These are phyloP conservation scores for Microbotryum lychnidis-dioicae DNA, from an alignment of 1,284 basidiomycete genomes.

Conservation along the genomic window DNA sequence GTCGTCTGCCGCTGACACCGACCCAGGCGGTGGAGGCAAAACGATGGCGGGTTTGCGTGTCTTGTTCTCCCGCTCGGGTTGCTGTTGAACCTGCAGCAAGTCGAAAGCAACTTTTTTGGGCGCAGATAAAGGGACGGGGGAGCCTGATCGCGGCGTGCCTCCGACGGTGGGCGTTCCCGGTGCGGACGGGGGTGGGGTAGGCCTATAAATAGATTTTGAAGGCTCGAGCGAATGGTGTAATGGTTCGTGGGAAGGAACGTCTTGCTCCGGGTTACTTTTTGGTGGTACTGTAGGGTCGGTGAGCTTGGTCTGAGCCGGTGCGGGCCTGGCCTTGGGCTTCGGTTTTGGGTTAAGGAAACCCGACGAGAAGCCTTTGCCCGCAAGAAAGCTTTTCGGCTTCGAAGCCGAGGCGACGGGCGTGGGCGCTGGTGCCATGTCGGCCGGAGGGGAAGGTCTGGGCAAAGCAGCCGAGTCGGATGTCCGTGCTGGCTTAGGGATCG, in stretches of 20 bases:
- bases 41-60: slow-evolving; percentile 16
- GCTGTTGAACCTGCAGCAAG: background rate
- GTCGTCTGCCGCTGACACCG: background rate
- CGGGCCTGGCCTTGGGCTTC: slow-evolving; percentile 16
- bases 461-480: background rate
- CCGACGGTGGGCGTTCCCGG: slow-evolving; percentile 7
- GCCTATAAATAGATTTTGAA: slow-evolving; percentile 21
- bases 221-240: slow-evolving; percentile 5
- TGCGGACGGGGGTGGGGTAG: slow-evolving; percentile 13
- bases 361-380: slow-evolving; percentile 13
- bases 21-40: slow-evolving; percentile 4
- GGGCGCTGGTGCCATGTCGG: background rate
- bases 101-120: slow-evolving; percentile 20
- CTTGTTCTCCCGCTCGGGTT: background rate
- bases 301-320: background rate
- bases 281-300: background rate
- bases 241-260: slow-evolving; percentile 1
- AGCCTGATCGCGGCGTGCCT: background rate
- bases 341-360: slow-evolving; percentile 18
- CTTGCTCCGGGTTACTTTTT: background rate
- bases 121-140: background rate
- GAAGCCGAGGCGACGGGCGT: background rate
- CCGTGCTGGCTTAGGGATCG: too few relatives aligned
- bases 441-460: background rate
- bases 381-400: slow-evolving; percentile 3